These are phyloP conservation scores for Oehlia diaphana DNA, from an alignment of 192 early-diverging fungal genomes.

Conservation along the genomic window DNA sequence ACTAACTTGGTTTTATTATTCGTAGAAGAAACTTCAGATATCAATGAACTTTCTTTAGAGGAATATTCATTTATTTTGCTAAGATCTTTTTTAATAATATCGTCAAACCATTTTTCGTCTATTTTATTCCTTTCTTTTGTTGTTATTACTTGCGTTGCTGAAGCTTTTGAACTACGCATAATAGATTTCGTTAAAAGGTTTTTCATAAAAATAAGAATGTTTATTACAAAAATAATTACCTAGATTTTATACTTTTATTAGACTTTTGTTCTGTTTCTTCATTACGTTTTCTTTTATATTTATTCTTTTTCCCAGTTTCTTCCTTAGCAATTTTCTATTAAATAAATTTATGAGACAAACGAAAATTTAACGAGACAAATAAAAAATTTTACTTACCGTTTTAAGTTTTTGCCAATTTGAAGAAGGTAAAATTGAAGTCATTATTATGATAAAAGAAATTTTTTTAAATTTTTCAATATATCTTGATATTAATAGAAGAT, in stretches of 20 bases:
- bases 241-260: slow-evolving; percentile 2
- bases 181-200: not conserved
- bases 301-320: not conserved
- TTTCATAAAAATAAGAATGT: not conserved
- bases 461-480: too few species aligned
- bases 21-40: not conserved
- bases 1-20: slow-evolving; percentile 4
- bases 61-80: not conserved
- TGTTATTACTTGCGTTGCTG: not conserved
- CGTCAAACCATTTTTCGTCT: not conserved
- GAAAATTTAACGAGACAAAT: not conserved
- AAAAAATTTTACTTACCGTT: not conserved
- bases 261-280: not conserved
- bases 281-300: slow-evolving; percentile 2
- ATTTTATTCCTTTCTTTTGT: not conserved
- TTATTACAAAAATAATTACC: not conserved
- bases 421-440: not conserved
- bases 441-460: not conserved
- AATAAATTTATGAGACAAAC: not conserved
- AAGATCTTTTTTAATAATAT: not conserved
- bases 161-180: not conserved
- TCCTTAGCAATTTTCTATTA: not conserved
- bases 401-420: slow-evolving; percentile 13
- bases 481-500: too few species aligned
- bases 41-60: not conserved